Percentiles rank a stretch among this genome's conserved stretches.
Conservation (phyloP, 768 basidiomycete genomes). For the Russula abietina region DNA sequence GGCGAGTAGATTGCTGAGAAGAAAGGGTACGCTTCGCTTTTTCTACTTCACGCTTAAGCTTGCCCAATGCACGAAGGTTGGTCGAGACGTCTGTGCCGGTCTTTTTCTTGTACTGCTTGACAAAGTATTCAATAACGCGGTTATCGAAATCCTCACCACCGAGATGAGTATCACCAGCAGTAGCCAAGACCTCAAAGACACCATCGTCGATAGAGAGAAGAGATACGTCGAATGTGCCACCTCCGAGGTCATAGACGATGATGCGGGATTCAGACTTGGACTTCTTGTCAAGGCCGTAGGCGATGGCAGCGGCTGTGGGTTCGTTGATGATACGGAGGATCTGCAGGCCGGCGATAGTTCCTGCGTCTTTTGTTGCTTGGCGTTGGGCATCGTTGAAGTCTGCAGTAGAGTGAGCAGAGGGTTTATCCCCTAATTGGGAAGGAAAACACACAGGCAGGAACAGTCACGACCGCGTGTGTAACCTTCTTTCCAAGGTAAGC, state of each 20-base stretch:
- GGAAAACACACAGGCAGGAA: conserved; percentile 76
- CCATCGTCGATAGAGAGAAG: conserved; percentile 69
- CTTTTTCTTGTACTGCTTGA: conserved; percentile 52
- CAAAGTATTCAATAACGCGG: conserved; percentile 47
- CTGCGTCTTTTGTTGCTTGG: conserved; percentile 98
- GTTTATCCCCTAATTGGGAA: conserved; percentile 7
- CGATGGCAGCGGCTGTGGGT: conserved; percentile 95
- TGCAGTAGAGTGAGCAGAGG: conserved; percentile 29
- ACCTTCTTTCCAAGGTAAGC: conserved; percentile 95
- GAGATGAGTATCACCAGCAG: conserved; percentile 59
- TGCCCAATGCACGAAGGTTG: conserved; percentile 48
- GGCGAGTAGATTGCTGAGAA: conserved; percentile 85
- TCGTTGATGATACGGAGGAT: conserved; percentile 98
- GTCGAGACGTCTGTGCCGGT: conserved; percentile 43
- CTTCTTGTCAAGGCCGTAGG: conserved; percentile 97
- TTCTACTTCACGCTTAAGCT: conserved; percentile 41
- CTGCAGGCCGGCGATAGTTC: conserved; percentile 88
- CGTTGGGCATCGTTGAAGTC: conserved; percentile 99
- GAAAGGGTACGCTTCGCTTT: conserved; percentile 66
- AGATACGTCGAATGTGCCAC: conserved; percentile 98
- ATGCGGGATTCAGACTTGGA: conserved; percentile 82
- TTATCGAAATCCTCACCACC: conserved; percentile 55
- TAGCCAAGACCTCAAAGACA: conserved; percentile 53
- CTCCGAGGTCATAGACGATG: conserved; percentile 97
- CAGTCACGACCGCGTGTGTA: conserved; percentile 96